Percentiles rank a stretch among this genome's conserved stretches.
phyloP scores from a whole-genome alignment of 1,139 yeast genomes.

The Schwanniomyces etchellsii region DNA sequence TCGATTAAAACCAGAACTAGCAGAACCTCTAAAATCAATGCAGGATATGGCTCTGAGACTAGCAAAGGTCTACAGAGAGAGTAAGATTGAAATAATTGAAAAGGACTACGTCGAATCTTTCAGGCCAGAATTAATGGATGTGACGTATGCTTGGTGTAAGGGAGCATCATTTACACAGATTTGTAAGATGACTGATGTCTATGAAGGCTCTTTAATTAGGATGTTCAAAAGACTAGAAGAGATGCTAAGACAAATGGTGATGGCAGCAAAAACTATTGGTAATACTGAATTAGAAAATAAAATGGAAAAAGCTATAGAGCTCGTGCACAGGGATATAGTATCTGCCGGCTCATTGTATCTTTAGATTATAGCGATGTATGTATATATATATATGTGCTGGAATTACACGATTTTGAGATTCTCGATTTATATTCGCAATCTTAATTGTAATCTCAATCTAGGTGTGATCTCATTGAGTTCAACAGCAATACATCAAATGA shows the following conservation, averaged over 20 bases:
- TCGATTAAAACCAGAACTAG: conserved; percentile 75
- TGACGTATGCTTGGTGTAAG: conserved; percentile 92
- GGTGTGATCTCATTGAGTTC: no score
- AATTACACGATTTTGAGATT: no score
- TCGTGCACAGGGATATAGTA: conserved; percentile 93
- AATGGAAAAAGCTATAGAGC: conserved; percentile 78
- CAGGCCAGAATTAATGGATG: conserved; percentile 93
- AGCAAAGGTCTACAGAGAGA: conserved; percentile 83
- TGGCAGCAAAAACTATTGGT: conserved; percentile 91
- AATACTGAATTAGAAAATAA: conserved; percentile 79
- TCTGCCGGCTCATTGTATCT: conserved; percentile 92
- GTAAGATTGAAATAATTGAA: conserved; percentile 83
- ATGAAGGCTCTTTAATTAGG: conserved; percentile 93
- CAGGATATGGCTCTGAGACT: conserved; percentile 87
- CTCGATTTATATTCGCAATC: no score
- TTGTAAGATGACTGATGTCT: conserved; percentile 97
- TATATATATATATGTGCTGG: no score
- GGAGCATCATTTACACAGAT: conserved; percentile 95
- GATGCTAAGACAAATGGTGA: conserved; percentile 79
- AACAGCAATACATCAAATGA: no score
- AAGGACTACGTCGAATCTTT: conserved; percentile 89
- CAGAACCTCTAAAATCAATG: conserved; percentile 82
- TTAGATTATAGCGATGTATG: conserved; percentile 22
- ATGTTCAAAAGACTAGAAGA: conserved; percentile 94
- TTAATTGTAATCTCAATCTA: no score